phyloP scores from a whole-genome alignment of 2,329 filamentous ascomycete genomes.

The Helotiales sp. region DNA sequence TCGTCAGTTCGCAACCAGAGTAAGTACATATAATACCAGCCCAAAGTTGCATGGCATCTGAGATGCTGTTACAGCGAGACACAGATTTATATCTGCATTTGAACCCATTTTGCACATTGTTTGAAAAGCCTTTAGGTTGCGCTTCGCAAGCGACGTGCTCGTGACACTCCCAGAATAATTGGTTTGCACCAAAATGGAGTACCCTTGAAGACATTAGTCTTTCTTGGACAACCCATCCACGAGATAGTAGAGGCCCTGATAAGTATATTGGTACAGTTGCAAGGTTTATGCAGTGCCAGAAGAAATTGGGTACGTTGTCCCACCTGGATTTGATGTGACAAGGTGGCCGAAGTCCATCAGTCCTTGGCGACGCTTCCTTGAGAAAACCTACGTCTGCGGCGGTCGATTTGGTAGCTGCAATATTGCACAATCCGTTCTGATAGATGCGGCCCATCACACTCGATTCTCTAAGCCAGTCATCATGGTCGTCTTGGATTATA shows the following conservation, averaged over 20 bases:
- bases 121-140: not conserved
- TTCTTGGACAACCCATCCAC: constrained; percentile 19
- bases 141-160: constrained; percentile 39
- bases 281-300: not conserved
- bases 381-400: constrained; percentile 3
- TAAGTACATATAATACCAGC: not conserved
- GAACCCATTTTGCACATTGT: not conserved
- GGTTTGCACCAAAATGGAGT: constrained; percentile 9
- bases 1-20: constrained; percentile 1
- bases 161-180: constrained; percentile 39
- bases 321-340: not conserved
- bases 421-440: constrained; percentile 6
- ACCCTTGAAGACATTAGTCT: constrained; percentile 4
- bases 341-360: not conserved
- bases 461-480: constrained; percentile 7
- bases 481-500: constrained; percentile 8
- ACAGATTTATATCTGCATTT: not conserved
- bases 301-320: not conserved
- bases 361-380: not conserved
- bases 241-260: not conserved
- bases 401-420: constrained; percentile 3
- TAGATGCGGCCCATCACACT: constrained; percentile 8
- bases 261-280: not conserved
- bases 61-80: not conserved
- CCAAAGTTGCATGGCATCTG: not conserved